phyloP scores from a whole-genome alignment of 2,329 filamentous ascomycete genomes.

The Trichoderma asperellum region DNA sequence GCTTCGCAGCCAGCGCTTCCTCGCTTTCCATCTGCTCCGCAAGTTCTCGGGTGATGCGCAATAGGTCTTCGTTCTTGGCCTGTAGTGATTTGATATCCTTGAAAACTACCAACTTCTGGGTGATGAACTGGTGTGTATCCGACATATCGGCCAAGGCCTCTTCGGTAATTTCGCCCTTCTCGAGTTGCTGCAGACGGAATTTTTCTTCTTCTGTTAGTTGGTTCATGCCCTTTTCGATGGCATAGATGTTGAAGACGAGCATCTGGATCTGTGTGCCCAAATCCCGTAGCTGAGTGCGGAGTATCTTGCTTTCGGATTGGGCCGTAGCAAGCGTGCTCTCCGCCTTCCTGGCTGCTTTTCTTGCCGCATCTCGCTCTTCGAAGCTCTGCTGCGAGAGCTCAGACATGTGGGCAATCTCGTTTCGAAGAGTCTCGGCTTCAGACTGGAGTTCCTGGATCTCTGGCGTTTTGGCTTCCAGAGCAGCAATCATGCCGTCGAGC shows the following conservation, averaged over 20 bases:
- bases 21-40: slow-evolving; percentile 90
- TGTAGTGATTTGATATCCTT: slow-evolving; percentile 83
- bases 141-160: slow-evolving; percentile 74
- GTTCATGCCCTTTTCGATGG: slow-evolving; percentile 77
- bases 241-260: slow-evolving; percentile 83
- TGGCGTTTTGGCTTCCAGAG: slow-evolving; percentile 82
- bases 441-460: slow-evolving; percentile 84
- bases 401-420: slow-evolving; percentile 83
- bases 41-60: slow-evolving; percentile 81
- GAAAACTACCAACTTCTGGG: slow-evolving; percentile 86
- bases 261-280: slow-evolving; percentile 89
- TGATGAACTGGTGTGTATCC: slow-evolving; percentile 87
- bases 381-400: slow-evolving; percentile 80
- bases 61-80: slow-evolving; percentile 81
- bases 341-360: slow-evolving; percentile 77
- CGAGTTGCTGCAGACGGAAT: slow-evolving; percentile 75
- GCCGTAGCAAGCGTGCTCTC: slow-evolving; percentile 70
- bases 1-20: slow-evolving; percentile 72
- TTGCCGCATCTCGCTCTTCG: slow-evolving; percentile 76
- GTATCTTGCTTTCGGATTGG: slow-evolving; percentile 72
- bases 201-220: slow-evolving; percentile 73
- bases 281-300: slow-evolving; percentile 86
- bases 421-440: slow-evolving; percentile 78
- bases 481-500: slow-evolving; percentile 82
- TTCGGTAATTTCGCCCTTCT: slow-evolving; percentile 74